These are phyloP conservation scores for Auxenochlorella protothecoides DNA, from an alignment of 139 green algal genomes.

Conservation along the genomic window DNA sequence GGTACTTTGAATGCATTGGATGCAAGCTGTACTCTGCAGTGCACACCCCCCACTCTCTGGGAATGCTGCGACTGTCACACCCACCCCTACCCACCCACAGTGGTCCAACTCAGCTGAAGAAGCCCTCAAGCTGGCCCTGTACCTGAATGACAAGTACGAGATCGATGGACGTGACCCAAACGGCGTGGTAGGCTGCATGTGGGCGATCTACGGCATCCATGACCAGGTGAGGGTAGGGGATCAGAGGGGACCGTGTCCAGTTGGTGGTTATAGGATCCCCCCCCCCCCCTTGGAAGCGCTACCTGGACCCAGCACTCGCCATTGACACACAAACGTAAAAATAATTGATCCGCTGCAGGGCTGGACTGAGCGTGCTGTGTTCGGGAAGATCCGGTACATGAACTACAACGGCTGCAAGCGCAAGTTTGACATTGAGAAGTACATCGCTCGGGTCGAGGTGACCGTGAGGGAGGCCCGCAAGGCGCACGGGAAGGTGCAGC, in stretches of 20 bases:
- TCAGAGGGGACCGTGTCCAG: neutral
- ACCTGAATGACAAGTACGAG: slow-evolving; percentile 86
- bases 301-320: too few species aligned
- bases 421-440: slow-evolving; percentile 83
- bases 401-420: slow-evolving; percentile 91
- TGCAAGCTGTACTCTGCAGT: too few species aligned
- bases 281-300: too few species aligned
- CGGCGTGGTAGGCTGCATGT: slow-evolving; percentile 91
- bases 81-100: slow-evolving; percentile 1
- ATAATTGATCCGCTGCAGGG: slow-evolving; percentile 38
- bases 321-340: too few species aligned
- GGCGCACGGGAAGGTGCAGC: neutral
- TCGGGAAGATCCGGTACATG: slow-evolving; percentile 97
- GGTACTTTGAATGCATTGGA: too few species aligned
- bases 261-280: neutral
- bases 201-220: slow-evolving; percentile 84
- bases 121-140: slow-evolving; percentile 69
- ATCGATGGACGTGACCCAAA: slow-evolving; percentile 79
- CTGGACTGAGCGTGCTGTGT: slow-evolving; percentile 85
- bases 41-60: too few species aligned
- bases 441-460: slow-evolving; percentile 1
- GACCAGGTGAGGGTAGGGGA: slow-evolving; percentile 54
- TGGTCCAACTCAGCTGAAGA: slow-evolving; percentile 74
- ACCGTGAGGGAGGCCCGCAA: slow-evolving; percentile 4
- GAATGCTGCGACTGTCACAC: too few species aligned